Conservation (phyloP, 108 stramenopile genomes). For the Parmales sp. region DNA sequence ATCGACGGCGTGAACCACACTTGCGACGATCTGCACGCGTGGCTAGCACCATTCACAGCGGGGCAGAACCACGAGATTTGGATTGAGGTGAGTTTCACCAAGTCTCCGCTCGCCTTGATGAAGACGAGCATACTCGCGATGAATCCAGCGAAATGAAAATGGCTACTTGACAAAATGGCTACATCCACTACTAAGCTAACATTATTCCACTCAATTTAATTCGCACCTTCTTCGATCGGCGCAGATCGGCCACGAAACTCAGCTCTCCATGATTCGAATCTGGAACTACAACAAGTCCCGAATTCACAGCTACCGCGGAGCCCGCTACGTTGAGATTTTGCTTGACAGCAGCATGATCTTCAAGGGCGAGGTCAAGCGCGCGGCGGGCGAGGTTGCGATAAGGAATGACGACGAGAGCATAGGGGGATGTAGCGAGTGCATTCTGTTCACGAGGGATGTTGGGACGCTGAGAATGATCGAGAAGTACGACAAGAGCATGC, state of each 20-base stretch:
- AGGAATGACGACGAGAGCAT: background rate
- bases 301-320: slow-evolving; percentile 25
- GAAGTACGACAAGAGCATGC: slow-evolving; percentile 9
- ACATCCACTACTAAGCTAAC: too few species aligned
- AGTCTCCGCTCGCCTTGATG: too few species aligned
- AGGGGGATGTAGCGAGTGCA: slow-evolving; percentile 21
- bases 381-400: slow-evolving; percentile 1
- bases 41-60: slow-evolving; percentile 26
- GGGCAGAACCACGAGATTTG: slow-evolving; percentile 18
- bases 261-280: slow-evolving; percentile 19
- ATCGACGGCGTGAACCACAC: slow-evolving; percentile 29
- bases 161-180: too few species aligned
- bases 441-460: slow-evolving; percentile 23
- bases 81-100: slow-evolving; percentile 11
- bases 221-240: too few species aligned
- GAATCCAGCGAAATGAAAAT: too few species aligned
- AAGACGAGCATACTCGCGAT: too few species aligned
- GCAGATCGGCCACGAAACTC: background rate
- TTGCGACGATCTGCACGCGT: slow-evolving; percentile 31
- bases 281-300: slow-evolving; percentile 36
- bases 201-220: too few species aligned
- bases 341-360: slow-evolving; percentile 17
- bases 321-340: slow-evolving; percentile 22
- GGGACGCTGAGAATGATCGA: slow-evolving; percentile 15
- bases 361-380: slow-evolving; percentile 23